Evolutionary conservation across 202 grass and related monocot genomes (phyloP).

Genomic region (Eragrostis tef): DNA sequence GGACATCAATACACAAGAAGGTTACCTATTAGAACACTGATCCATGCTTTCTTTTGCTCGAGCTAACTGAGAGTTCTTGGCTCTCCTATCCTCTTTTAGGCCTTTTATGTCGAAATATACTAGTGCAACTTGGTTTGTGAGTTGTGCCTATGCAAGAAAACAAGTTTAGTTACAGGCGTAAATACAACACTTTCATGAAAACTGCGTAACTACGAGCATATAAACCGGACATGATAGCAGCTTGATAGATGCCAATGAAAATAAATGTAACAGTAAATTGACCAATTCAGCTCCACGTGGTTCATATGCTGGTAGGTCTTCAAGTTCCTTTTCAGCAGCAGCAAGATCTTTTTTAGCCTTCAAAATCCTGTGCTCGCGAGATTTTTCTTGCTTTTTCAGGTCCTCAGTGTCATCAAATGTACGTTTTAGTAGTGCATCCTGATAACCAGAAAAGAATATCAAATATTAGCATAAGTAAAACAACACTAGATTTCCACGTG

Average conservation of each 20-base stretch:
- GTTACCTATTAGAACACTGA: constrained; percentile 69
- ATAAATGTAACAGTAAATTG: too few relatives aligned
- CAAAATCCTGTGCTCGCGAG: constrained; percentile 64
- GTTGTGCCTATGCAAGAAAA: constrained; percentile 41
- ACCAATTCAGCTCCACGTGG: too few relatives aligned
- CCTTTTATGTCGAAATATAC: constrained; percentile 42
- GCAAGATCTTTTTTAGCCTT: constrained; percentile 73
- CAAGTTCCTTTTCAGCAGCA: constrained; percentile 65
- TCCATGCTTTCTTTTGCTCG: constrained; percentile 57
- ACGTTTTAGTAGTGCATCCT: constrained; percentile 61
- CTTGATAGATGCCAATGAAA: neutral
- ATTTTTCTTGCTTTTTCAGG: constrained; percentile 69
- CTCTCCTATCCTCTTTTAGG: constrained; percentile 47
- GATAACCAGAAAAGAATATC: constrained; percentile 17
- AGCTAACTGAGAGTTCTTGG: constrained; percentile 53
- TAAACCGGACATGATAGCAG: neutral
- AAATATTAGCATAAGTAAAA: too few relatives aligned
- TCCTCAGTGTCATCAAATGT: constrained; percentile 74
- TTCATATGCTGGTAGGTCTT: constrained; percentile 57
- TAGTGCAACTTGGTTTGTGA: constrained; percentile 41
- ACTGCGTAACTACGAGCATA: too few relatives aligned
- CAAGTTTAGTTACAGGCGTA: constrained; percentile 15
- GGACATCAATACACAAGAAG: constrained; percentile 18
- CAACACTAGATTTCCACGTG: too few relatives aligned
- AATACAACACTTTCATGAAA: too few relatives aligned